Evolutionary conservation across 768 basidiomycete genomes (phyloP), one percentile per base, ranked within the genome.

Genomic region (Rhizopogon sp.): DNA sequence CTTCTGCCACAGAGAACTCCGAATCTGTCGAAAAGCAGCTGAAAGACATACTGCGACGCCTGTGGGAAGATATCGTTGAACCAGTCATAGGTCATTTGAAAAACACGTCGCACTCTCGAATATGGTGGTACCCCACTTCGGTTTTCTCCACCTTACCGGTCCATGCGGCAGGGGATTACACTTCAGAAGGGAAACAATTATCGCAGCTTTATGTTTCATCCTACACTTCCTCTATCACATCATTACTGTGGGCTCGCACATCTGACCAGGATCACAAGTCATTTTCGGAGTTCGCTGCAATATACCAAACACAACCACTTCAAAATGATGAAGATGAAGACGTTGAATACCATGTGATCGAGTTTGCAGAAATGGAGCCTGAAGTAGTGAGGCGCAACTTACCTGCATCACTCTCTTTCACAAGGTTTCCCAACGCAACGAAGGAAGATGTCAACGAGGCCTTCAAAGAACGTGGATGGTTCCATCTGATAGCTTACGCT

Each of bases 401-500:
- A 33, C 43, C 47, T n/a, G 0, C 16, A 13, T 47, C 25, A 8
- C 4, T 31, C 29, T 41, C 44, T 42, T 43, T 56, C 35, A 45
- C 43, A 31, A 52, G 33, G 22, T 51, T 53, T 10, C 2, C 29
- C 5, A 11, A 25, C 4, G 49, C 55, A 20, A 56, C 51, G 8
- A 52, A 39, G 17, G 25, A 52, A 1, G 51, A 25, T 6, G 55
- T 43, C 1, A 9, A 37, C 2, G 9, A 45, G 9, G 41, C 51
- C 35, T 20, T 62, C 11, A 17, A 40, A 28, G 9, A 39, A 16
- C 43, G 59, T n/a, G n/a, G 44, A 1, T 64, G 59, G 62, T 53
- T 59, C 11, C 64, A 65, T 43, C 58, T 65, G 41, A 55, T 60
- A 4, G 63, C 62, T 39, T 64, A 66, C 43, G 65, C 55, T 3